Percentiles rank a stretch among this genome's conserved stretches.
These are phyloP conservation scores for Citrus mangshanensis DNA, from an alignment of 345 rosid species.

Conservation along the genomic window DNA sequence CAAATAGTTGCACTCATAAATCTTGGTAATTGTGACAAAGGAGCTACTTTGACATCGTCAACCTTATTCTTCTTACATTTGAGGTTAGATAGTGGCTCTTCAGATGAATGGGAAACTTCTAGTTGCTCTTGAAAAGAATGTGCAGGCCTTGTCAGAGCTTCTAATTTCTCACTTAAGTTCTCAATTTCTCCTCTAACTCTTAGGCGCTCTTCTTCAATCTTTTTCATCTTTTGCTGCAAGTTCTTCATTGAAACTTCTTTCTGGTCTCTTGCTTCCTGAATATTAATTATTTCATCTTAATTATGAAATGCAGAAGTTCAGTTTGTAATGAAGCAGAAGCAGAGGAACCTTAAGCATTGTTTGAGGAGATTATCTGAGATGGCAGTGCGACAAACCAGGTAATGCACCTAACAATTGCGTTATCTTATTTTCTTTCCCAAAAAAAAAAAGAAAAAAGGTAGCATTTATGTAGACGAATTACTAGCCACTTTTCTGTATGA, in stretches of 20 bases:
- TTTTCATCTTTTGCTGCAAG: constrained; percentile 44
- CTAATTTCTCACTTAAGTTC: constrained; percentile 38
- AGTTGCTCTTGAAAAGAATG: constrained; percentile 27
- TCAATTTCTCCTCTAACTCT: constrained; percentile 32
- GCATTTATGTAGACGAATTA: background rate
- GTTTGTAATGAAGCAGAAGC: background rate
- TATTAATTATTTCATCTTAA: constrained; percentile 14
- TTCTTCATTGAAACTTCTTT: constrained; percentile 49
- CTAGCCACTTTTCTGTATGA: background rate
- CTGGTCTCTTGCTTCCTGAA: constrained; percentile 48
- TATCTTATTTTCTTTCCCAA: background rate
- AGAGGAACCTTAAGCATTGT: background rate
- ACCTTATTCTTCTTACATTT: constrained; percentile 14
- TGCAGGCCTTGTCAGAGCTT: constrained; percentile 37
- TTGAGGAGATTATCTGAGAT: constrained; percentile 5
- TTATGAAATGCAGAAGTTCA: constrained; percentile 6
- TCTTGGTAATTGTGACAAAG: constrained; percentile 46
- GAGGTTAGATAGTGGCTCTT: constrained; percentile 26
- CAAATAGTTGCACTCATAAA: constrained; percentile 77
- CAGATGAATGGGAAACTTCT: constrained; percentile 23
- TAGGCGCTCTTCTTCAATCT: constrained; percentile 53
- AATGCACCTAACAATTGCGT: background rate
- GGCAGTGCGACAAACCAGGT: background rate
- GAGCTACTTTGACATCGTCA: constrained; percentile 29
- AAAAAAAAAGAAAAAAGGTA: background rate